Evolutionary conservation across 2,329 filamentous ascomycete species (phyloP).

Genomic region (Pseudopithomyces chartarum): DNA sequence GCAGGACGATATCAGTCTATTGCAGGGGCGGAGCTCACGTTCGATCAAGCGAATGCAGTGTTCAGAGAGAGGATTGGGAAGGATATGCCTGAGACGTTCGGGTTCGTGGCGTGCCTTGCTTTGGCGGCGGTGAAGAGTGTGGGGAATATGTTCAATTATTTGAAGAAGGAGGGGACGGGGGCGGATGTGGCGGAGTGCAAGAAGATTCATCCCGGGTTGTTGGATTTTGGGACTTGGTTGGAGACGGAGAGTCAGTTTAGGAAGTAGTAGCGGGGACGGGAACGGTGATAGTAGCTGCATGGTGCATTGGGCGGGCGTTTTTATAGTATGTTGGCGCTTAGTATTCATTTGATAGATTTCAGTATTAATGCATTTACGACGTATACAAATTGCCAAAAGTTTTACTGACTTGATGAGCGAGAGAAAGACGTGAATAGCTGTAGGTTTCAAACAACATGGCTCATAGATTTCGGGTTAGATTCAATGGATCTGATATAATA

Average conservation of each 20-base stretch:
- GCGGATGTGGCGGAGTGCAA: constrained; percentile 48
- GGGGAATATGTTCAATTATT: constrained; percentile 52
- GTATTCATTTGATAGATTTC: not conserved
- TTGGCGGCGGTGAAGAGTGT: constrained; percentile 46
- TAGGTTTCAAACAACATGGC: too few relatives aligned
- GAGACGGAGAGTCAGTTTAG: constrained; percentile 47
- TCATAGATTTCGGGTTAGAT: too few relatives aligned
- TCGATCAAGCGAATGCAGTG: constrained; percentile 44
- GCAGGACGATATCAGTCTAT: constrained; percentile 49
- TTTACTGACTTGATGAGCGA: too few relatives aligned
- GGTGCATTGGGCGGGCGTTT: not conserved
- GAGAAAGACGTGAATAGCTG: too few relatives aligned
- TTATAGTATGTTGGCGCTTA: not conserved
- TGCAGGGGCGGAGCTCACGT: constrained; percentile 56
- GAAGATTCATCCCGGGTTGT: constrained; percentile 49
- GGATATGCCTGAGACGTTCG: constrained; percentile 47
- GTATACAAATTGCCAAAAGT: too few relatives aligned
- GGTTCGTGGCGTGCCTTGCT: constrained; percentile 34
- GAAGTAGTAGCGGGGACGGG: not conserved
- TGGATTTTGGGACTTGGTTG: constrained; percentile 52
- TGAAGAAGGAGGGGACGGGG: constrained; percentile 47
- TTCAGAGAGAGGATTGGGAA: constrained; percentile 52
- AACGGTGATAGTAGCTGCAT: not conserved
- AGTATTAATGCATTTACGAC: not conserved
- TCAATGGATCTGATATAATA: too few relatives aligned